phyloP scores from a whole-genome alignment of 257 asterid species.

The Solanum ossicruentum region DNA sequence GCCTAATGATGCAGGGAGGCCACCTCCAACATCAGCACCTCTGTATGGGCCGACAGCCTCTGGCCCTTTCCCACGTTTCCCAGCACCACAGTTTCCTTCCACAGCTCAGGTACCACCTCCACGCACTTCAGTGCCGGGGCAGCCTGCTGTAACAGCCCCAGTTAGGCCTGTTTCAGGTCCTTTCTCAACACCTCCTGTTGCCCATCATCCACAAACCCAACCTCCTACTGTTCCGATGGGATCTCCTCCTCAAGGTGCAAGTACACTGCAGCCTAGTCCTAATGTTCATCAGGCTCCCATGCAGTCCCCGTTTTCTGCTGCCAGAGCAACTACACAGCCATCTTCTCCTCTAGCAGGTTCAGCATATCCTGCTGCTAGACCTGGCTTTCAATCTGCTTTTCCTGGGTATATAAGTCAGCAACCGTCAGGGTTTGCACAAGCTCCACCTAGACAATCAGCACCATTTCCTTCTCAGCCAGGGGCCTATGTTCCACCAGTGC shows the following conservation, averaged over 20 bases:
- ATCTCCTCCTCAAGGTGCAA: slow-evolving; percentile 40
- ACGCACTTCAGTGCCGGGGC: slow-evolving; percentile 26
- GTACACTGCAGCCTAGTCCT: slow-evolving; percentile 25
- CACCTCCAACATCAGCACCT: slow-evolving; percentile 26
- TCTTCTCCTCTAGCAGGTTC: slow-evolving; percentile 46
- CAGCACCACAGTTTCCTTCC: slow-evolving; percentile 16
- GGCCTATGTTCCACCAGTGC: slow-evolving; percentile 37
- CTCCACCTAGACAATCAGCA: slow-evolving; percentile 21
- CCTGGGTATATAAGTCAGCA: slow-evolving; percentile 55
- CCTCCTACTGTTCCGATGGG: slow-evolving; percentile 4
- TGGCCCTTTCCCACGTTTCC: slow-evolving; percentile 39
- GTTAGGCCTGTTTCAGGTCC: slow-evolving; percentile 33
- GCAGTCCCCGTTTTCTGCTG: slow-evolving; percentile 21
- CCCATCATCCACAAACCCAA: slow-evolving; percentile 28
- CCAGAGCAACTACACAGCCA: slow-evolving; percentile 52
- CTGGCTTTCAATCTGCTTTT: slow-evolving; percentile 43
- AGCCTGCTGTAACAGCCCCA: slow-evolving; percentile 30
- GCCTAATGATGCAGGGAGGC: slow-evolving; percentile 25
- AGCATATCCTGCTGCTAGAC: slow-evolving; percentile 40
- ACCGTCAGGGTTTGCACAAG: slow-evolving; percentile 38
- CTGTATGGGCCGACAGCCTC: slow-evolving; percentile 41
- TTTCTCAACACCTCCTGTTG: slow-evolving; percentile 11
- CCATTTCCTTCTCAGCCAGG: slow-evolving; percentile 48
- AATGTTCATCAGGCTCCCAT: slow-evolving; percentile 18
- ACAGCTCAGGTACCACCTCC: slow-evolving; percentile 36